Conservation (phyloP, 495 filamentous ascomycete genomes). For the Darksidea phi region DNA sequence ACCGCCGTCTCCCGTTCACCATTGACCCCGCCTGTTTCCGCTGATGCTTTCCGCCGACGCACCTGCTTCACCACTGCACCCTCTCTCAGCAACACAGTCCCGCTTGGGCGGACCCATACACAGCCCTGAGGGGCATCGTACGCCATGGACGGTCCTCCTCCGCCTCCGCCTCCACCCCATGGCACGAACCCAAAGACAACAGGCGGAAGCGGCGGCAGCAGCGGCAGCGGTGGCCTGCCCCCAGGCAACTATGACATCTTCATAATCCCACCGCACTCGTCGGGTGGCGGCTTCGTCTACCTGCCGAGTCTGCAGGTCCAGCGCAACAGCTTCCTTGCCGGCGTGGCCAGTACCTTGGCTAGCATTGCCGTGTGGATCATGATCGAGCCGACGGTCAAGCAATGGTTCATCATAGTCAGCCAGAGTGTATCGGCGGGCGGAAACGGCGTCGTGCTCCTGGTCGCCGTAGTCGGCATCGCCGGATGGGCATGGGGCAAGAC, state of each 20-base stretch:
- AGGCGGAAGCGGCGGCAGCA: conserved; percentile 11
- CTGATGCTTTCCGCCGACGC: background rate
- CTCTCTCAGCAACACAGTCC: background rate
- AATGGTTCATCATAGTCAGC: conserved; percentile 65
- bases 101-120: background rate
- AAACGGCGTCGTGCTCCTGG: conserved; percentile 60
- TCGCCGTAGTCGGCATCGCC: conserved; percentile 67
- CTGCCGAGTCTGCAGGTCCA: conserved; percentile 83
- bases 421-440: conserved; percentile 55
- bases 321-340: conserved; percentile 86
- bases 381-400: conserved; percentile 65
- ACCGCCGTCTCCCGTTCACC: background rate
- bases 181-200: conserved; percentile 40
- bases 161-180: conserved; percentile 44
- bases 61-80: background rate
- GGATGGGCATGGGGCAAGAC: conserved; percentile 72
- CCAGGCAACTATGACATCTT: conserved; percentile 94
- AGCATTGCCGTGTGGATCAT: conserved; percentile 63
- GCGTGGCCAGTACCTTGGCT: conserved; percentile 69
- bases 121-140: conserved; percentile 19
- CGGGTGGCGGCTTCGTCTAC: conserved; percentile 89
- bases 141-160: conserved; percentile 41
- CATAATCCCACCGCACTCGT: conserved; percentile 89
- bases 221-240: conserved; percentile 66
- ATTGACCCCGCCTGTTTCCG: background rate